Percentiles rank a stretch among this genome's conserved stretches.
Conservation (phyloP, 2,329 filamentous ascomycete genomes). For the Hirsutella minnesotensis region DNA sequence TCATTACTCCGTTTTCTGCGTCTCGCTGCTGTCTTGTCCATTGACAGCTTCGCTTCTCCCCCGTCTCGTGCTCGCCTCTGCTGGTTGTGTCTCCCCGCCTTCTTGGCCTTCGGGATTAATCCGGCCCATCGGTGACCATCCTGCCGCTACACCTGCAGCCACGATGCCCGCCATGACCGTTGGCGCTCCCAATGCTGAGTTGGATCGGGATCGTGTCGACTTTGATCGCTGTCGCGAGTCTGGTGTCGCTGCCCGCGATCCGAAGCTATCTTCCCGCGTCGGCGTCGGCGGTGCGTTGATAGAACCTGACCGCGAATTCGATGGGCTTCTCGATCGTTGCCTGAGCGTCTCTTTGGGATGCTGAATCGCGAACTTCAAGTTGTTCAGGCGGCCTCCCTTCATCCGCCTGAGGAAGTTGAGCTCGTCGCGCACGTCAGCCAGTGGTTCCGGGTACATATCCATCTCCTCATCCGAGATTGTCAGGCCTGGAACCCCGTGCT, state of each 20-base stretch:
- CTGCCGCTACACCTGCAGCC: conserved; percentile 62
- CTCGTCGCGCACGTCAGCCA: conserved; percentile 68
- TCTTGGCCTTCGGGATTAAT: conserved; percentile 16
- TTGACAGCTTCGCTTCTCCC: conserved; percentile 3
- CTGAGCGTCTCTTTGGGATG: conserved; percentile 63
- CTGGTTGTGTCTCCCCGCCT: conserved; percentile 7
- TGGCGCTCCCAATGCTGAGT: conserved; percentile 62
- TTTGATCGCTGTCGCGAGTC: conserved; percentile 54
- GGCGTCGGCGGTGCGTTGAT: conserved; percentile 51
- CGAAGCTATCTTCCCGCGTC: conserved; percentile 41
- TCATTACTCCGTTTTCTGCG: conserved; percentile 12
- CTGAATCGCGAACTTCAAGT: conserved; percentile 65
- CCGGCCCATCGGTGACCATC: conserved; percentile 61
- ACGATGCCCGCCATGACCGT: conserved; percentile 78
- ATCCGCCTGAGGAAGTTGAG: conserved; percentile 69
- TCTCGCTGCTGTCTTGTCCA: conserved; percentile 10
- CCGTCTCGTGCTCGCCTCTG: conserved; percentile 5
- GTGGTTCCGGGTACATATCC: conserved; percentile 55
- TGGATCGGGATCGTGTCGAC: conserved; percentile 53
- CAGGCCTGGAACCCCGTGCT: conserved; percentile 36
- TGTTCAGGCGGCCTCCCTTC: conserved; percentile 72
- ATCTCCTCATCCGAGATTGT: conserved; percentile 58
- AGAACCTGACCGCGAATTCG: conserved; percentile 53
- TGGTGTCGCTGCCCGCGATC: conserved; percentile 38
- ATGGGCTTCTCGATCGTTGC: conserved; percentile 49